A percentile compares a stretch with the other conserved stretches of the same genome.
These are phyloP conservation scores for Arachnopeziza araneosa DNA, from an alignment of 2,329 filamentous ascomycete genomes.

Conservation along the genomic window DNA sequence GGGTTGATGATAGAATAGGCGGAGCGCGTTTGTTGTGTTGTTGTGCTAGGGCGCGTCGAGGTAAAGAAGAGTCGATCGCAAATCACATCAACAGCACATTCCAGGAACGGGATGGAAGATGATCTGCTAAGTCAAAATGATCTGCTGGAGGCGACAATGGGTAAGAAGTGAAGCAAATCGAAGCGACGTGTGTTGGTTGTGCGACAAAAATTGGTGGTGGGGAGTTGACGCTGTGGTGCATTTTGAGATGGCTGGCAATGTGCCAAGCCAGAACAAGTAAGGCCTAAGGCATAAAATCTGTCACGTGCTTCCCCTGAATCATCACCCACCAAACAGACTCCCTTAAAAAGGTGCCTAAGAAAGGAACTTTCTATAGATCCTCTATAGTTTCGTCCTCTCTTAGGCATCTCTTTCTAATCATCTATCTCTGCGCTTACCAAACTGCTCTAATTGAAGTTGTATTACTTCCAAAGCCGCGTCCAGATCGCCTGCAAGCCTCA, in stretches of 20 bases:
- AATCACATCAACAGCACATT: constrained; percentile 10
- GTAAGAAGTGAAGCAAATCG: constrained; percentile 8
- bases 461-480: neutral
- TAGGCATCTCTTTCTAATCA: no score
- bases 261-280: neutral
- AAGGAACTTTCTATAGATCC: no score
- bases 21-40: constrained; percentile 23
- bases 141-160: neutral
- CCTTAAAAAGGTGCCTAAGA: no score
- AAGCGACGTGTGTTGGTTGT: constrained; percentile 9
- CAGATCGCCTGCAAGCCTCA: neutral
- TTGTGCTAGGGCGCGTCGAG: constrained; percentile 19
- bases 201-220: constrained; percentile 13
- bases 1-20: constrained; percentile 1
- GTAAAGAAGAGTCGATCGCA: constrained; percentile 12
- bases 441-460: neutral
- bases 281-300: neutral
- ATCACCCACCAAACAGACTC: no score
- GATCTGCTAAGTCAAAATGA: neutral
- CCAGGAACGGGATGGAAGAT: neutral
- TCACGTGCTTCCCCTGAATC: neutral
- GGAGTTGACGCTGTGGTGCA: constrained; percentile 3
- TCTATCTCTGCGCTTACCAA: neutral
- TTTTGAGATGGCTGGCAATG: constrained; percentile 14
- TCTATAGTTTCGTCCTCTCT: no score